Base-by-base conservation (phyloP, 192 early-diverging fungal species). In the Gaertneriomyces semiglobifer region DNA sequence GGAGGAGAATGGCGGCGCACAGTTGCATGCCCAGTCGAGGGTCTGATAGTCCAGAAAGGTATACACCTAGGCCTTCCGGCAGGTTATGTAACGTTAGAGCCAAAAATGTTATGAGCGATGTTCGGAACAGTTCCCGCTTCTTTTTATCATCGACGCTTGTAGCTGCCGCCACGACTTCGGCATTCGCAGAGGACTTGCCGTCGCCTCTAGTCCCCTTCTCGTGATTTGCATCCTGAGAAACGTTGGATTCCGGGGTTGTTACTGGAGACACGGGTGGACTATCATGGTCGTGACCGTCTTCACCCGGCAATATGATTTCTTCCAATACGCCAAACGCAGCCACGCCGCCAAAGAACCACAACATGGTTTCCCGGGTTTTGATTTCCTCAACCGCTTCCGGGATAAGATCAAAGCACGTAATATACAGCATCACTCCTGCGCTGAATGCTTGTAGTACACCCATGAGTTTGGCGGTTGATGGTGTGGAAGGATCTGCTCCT, bases 371-470 rank as follows among this genome's bases (percentile, higher is more conserved):
- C 45, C 67, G 50, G 14, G 41, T 54, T 40, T 77, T 77, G 6
- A 84, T 54, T 12, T 60, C 46, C 59, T 73, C 82, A 12, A 71
- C 60, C 47, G 75, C 66, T 45, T 81, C 82, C 4, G 82, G 77
- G 12, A 84, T 50, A 10, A 84, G 60, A 53, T 84, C 78, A 58
- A 84, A 79, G 60, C 72, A 84, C 18, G 82, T 84, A 50, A 84
- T 84, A 58, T 81, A 79, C 20, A 84, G 33, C 79, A 80, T 80
- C 10, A 80, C 76, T 12, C 79, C 79, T 10, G 63, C 74, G 40
- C 74, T 72, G 54, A 78, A 69, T 4, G 74, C 67, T 65, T 84
- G 77, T 40, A 84, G 58, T 2, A 78, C 65, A 10, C 79, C 82
- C 62, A 84, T 78, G 12, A 84, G 60, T 20, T 44, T 25, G 1